Evolutionary conservation across 2,329 filamentous ascomycete species (phyloP).

Genomic region (Geosmithia flava): DNA sequence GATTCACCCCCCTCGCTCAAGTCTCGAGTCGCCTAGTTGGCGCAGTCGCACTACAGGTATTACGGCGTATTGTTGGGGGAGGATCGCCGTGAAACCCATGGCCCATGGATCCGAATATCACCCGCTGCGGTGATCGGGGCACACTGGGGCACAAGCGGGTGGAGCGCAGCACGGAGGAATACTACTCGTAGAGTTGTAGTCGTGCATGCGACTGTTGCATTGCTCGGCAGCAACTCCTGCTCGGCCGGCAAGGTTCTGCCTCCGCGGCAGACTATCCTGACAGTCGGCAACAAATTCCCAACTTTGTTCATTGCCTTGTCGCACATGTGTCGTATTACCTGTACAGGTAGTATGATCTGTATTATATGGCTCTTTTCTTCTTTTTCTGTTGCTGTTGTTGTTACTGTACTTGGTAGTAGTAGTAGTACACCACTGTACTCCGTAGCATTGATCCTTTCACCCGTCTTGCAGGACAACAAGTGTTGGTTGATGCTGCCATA

Average conservation of each 20-base stretch:
- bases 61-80: neutral
- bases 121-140: neutral
- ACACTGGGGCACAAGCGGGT: neutral
- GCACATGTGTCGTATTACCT: neutral
- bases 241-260: too few species aligned
- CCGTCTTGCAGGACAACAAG: too few species aligned
- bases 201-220: neutral
- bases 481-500: neutral
- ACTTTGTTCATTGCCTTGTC: neutral
- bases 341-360: too few species aligned
- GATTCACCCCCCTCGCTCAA: neutral
- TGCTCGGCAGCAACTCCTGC: neutral
- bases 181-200: too few species aligned
- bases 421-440: too few species aligned
- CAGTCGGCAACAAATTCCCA: too few species aligned
- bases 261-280: too few species aligned
- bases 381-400: neutral
- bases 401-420: neutral
- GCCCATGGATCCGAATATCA: neutral
- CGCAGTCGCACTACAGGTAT: too few species aligned
- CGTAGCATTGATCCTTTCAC: too few species aligned
- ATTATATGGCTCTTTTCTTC: neutral
- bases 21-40: too few species aligned
- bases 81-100: neutral
- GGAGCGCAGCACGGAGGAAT: neutral